Base-by-base conservation (phyloP, 2,329 filamentous ascomycete genomes). In the Colletotrichum somersetense region DNA sequence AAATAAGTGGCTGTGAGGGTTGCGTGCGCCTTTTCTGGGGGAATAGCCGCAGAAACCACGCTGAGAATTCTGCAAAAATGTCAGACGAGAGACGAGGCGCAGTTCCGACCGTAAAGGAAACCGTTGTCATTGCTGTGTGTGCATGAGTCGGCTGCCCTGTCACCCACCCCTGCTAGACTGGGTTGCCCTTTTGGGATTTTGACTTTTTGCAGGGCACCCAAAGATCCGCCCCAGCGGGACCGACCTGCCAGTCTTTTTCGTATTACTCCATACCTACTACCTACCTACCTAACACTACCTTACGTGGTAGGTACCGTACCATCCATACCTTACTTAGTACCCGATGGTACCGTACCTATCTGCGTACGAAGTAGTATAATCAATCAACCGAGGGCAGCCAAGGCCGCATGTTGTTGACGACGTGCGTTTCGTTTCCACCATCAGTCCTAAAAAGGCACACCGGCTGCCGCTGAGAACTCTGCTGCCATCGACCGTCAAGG, bases 101-200 rank as follows among this genome's bases (percentile, higher is more conserved):
- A 72, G 69, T 56, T 40, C 40, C 66, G 23, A 69, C 69, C 59
- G 66, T 69, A 64, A 63, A 61, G 59, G 42, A 50, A 65, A 69
- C 69, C 66, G 65, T 72, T 69, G 69, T 65, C 59, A 69, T 57
- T 72, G 66, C 59, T 55, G 69, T 69, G 40, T 53, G 58, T 69
- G 69, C 69, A 72, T 72, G 69, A 72, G 69, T 72, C 69, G 69
- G 23, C 38, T 62, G 62, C 69, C 69, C 66, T 72, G 69, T 72
- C 66, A 38, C 14, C 40, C n/a, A 53, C 66, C 66, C 69, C 61
- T 69, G 66, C 53, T 65, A 35, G 61, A 44, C 69, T 57, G 48
- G 66, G 38, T 69, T 72, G 30, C 69, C 69, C 59, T 65, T 72
- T 72, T 69, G 33, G 69, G 69, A 72, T 72, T 72, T 72, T 72